These are phyloP conservation scores for Heritiera littoralis DNA, from an alignment of 345 rosid genomes.

Conservation along the genomic window DNA sequence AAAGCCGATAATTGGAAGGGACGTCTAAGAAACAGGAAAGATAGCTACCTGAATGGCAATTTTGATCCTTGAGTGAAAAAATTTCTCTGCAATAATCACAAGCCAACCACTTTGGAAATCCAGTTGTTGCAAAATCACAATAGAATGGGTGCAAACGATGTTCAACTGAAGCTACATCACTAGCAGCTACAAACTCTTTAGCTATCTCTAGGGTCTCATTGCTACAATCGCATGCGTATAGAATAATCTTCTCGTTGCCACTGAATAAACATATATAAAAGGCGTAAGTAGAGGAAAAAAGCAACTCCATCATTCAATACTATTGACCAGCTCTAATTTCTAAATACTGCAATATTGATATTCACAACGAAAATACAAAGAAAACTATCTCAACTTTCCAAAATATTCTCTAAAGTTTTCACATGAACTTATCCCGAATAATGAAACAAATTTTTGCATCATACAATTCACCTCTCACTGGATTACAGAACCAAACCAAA, in stretches of 20 bases:
- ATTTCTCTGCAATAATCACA: slow-evolving; percentile 46
- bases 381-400: neutral
- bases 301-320: neutral
- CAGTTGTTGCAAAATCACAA: slow-evolving; percentile 64
- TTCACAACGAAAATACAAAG: slow-evolving; percentile 1
- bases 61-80: slow-evolving; percentile 24
- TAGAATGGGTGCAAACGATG: slow-evolving; percentile 53
- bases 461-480: neutral
- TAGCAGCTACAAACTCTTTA: slow-evolving; percentile 44
- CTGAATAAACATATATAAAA: slow-evolving; percentile 30
- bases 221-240: slow-evolving; percentile 91
- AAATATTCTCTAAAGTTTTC: neutral
- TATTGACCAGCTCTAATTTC: neutral
- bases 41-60: slow-evolving; percentile 35
- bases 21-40: slow-evolving; percentile 5
- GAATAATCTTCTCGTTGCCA: slow-evolving; percentile 52
- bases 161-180: slow-evolving; percentile 22
- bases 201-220: slow-evolving; percentile 67
- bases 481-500: neutral
- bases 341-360: neutral
- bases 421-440: neutral
- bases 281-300: neutral
- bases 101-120: slow-evolving; percentile 66
- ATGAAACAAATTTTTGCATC: neutral
- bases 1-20: neutral